Evolutionary conservation across 2,329 filamentous ascomycete genomes (phyloP).

Genomic region (Talaromyces verruculosus): DNA sequence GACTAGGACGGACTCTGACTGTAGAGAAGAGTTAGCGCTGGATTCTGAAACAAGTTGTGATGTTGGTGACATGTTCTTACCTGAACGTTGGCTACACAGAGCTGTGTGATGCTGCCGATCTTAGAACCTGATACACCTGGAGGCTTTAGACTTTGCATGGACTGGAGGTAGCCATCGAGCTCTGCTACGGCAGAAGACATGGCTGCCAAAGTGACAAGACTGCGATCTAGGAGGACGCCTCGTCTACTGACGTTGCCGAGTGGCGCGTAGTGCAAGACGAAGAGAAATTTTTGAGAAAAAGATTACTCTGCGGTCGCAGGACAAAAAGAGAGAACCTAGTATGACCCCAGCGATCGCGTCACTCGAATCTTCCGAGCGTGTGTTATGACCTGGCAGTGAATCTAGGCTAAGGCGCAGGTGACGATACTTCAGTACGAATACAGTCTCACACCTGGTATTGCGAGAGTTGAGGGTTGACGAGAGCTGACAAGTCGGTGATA

Average conservation of each 20-base stretch:
- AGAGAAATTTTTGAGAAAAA: constrained; percentile 19
- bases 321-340: constrained; percentile 15
- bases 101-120: constrained; percentile 79
- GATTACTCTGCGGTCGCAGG: constrained; percentile 25
- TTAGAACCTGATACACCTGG: constrained; percentile 92
- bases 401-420: constrained; percentile 36
- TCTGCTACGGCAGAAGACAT: constrained; percentile 88
- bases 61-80: constrained; percentile 51
- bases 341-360: constrained; percentile 34
- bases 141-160: constrained; percentile 85
- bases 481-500: constrained; percentile 18
- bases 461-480: constrained; percentile 12
- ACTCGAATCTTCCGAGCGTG: constrained; percentile 39
- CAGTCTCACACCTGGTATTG: constrained; percentile 24
- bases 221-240: constrained; percentile 10
- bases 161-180: constrained; percentile 84
- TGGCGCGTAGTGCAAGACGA: not conserved
- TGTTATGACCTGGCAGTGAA: constrained; percentile 33
- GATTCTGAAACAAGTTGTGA: no score
- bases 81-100: constrained; percentile 88
- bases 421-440: constrained; percentile 40
- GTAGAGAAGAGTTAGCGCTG: constrained; percentile 27
- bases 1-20: constrained; percentile 93
- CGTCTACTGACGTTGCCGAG: constrained; percentile 10
- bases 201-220: constrained; percentile 31